Conservation (phyloP, 768 basidiomycete species). For the Guyanaporus albipodus region DNA sequence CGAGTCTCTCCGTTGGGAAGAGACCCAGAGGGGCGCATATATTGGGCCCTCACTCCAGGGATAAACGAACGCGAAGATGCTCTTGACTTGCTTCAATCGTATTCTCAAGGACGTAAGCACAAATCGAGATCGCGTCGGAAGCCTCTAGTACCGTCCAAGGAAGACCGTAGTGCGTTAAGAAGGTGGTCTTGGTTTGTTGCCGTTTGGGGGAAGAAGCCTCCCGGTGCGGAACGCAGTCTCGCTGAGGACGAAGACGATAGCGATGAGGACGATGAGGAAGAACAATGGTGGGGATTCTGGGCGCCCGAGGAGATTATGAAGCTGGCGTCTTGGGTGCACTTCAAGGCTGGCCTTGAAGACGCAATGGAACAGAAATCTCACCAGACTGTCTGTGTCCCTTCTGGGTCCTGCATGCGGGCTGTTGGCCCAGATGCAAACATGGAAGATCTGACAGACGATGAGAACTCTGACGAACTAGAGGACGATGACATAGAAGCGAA, state of each 20-base stretch:
- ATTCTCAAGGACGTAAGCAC: constrained; percentile 26
- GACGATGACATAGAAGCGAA: constrained; percentile 1
- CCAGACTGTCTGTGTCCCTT: not conserved
- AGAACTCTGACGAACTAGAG: constrained; percentile 2
- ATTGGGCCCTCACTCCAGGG: constrained; percentile 64
- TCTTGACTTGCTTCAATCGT: constrained; percentile 28
- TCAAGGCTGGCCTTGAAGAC: constrained; percentile 42
- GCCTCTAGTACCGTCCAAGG: constrained; percentile 37
- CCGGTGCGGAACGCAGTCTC: constrained; percentile 22
- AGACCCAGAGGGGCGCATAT: constrained; percentile 62
- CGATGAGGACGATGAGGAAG: constrained; percentile 31
- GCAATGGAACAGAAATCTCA: constrained; percentile 7
- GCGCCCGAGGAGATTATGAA: constrained; percentile 60
- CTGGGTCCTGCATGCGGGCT: not conserved
- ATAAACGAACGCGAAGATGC: constrained; percentile 50
- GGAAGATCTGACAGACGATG: constrained; percentile 13
- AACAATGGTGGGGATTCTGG: constrained; percentile 77
- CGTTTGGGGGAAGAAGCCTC: constrained; percentile 62
- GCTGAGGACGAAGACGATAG: constrained; percentile 23
- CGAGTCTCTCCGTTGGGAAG: constrained; percentile 64
- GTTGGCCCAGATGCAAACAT: constrained; percentile 18
- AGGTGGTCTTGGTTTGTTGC: constrained; percentile 79
- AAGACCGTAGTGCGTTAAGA: constrained; percentile 49
- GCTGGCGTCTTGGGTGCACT: constrained; percentile 61
- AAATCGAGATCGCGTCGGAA: constrained; percentile 38